Conservation (phyloP, 305 asterid species). For the Andrographis paniculata region DNA sequence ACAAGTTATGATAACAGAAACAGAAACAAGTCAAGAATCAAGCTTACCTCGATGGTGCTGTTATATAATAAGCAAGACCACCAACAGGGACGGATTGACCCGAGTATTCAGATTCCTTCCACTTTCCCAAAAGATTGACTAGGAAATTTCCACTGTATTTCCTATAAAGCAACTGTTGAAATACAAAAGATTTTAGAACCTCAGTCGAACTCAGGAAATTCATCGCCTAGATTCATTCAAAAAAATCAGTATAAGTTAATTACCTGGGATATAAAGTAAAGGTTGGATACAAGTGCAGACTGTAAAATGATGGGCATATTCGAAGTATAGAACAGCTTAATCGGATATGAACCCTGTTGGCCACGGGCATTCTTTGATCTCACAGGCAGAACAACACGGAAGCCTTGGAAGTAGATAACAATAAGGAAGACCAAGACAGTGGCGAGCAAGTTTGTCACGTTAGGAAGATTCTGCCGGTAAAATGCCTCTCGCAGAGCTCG, state of each 20-base stretch:
- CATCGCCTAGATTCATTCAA: too few species aligned
- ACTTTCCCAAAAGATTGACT: slow-evolving; percentile 57
- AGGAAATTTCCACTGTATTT: slow-evolving; percentile 54
- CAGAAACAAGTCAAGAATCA: slow-evolving; percentile 1
- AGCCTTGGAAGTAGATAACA: slow-evolving; percentile 75
- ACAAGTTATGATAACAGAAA: too few species aligned
- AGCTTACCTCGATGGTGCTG: slow-evolving; percentile 65
- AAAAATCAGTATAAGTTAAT: too few species aligned
- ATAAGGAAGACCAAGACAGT: slow-evolving; percentile 66
- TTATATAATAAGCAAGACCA: slow-evolving; percentile 64
- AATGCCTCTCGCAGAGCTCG: slow-evolving; percentile 73
- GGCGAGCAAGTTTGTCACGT: slow-evolving; percentile 66
- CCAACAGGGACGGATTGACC: slow-evolving; percentile 63
- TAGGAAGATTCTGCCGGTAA: slow-evolving; percentile 74
- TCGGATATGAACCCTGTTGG: slow-evolving; percentile 77
- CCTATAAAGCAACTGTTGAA: slow-evolving; percentile 46
- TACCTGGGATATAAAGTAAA: slow-evolving; percentile 77
- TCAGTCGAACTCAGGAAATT: background rate
- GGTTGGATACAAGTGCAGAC: slow-evolving; percentile 68
- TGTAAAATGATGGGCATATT: slow-evolving; percentile 74
- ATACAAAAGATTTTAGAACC: slow-evolving; percentile 12
- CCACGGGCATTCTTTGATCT: slow-evolving; percentile 81
- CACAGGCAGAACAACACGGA: slow-evolving; percentile 76
- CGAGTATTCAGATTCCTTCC: slow-evolving; percentile 74
- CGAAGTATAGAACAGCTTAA: slow-evolving; percentile 67